Conservation (phyloP, 1,139 yeast species). For the Entelexis sorbosivorans region DNA sequence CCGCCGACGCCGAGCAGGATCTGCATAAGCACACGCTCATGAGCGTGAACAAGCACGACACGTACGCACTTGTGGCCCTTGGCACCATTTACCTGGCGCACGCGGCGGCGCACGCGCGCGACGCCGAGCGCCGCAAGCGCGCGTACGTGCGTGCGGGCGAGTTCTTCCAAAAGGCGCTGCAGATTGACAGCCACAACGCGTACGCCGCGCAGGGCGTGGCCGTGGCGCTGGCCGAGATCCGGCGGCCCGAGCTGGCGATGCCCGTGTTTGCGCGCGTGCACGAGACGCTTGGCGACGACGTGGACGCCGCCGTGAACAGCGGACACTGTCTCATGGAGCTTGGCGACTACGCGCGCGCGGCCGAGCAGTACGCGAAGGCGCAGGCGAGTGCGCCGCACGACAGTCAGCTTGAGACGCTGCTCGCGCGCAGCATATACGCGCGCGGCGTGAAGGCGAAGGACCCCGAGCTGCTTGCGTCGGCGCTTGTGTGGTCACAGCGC, state of each 20-base stretch:
- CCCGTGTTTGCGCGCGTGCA: constrained; percentile 81
- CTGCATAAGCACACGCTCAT: constrained; percentile 80
- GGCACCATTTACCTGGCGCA: constrained; percentile 77
- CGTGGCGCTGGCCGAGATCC: constrained; percentile 80
- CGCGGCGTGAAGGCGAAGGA: constrained; percentile 66
- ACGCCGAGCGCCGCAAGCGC: constrained; percentile 52
- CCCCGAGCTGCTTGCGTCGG: constrained; percentile 45
- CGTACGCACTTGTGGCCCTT: constrained; percentile 77
- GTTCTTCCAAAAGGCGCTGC: constrained; percentile 75
- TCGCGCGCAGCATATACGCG: constrained; percentile 85
- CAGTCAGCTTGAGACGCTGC: constrained; percentile 54
- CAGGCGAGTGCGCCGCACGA: constrained; percentile 46
- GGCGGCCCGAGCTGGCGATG: constrained; percentile 63
- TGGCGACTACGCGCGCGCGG: constrained; percentile 73
- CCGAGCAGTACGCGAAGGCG: constrained; percentile 80
- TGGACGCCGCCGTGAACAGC: constrained; percentile 65
- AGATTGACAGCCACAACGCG: constrained; percentile 73
- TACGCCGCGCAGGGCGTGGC: constrained; percentile 98
- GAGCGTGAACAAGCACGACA: constrained; percentile 68
- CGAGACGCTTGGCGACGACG: constrained; percentile 72
- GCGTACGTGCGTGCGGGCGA: constrained; percentile 83
- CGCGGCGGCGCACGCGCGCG: constrained; percentile 63
- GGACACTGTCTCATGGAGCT: constrained; percentile 82
- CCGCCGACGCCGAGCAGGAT: constrained; percentile 51
- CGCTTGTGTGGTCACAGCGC: constrained; percentile 50